These are phyloP conservation scores for Diospyros lotus DNA, from an alignment of 148 eudicot genomes.

Conservation along the genomic window DNA sequence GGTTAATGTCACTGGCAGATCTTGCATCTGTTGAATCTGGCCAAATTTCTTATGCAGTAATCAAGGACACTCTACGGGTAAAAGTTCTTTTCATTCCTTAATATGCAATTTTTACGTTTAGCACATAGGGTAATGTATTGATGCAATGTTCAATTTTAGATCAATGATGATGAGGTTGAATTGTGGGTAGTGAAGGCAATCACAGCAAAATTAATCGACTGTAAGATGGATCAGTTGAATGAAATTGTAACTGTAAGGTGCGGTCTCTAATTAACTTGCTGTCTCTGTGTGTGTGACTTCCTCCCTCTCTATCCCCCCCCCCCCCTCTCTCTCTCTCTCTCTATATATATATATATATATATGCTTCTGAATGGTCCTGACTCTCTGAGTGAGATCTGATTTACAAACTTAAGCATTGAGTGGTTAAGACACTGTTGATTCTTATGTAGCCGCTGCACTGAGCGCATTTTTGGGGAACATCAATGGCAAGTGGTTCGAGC, in stretches of 20 bases:
- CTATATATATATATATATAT: not conserved
- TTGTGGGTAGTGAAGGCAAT: slow-evolving; percentile 88
- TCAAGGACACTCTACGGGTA: slow-evolving; percentile 73
- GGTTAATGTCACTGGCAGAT: slow-evolving; percentile 75
- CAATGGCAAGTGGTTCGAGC: slow-evolving; percentile 76
- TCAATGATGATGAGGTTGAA: slow-evolving; percentile 82
- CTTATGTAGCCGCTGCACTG: slow-evolving; percentile 59
- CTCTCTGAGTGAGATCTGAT: not conserved
- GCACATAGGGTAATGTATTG: not conserved
- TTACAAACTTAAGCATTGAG: not conserved
- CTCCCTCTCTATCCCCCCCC: not conserved
- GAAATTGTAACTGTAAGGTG: slow-evolving; percentile 76
- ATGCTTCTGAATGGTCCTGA: not conserved
- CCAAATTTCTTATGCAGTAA: slow-evolving; percentile 66
- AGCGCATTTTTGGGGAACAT: slow-evolving; percentile 74
- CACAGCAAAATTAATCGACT: slow-evolving; percentile 66
- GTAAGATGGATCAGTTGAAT: slow-evolving; percentile 97
- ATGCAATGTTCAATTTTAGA: slow-evolving; percentile 33
- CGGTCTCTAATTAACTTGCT: not conserved
- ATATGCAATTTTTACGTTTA: not conserved
- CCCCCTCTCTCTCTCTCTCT: too few relatives aligned
- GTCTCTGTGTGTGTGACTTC: not conserved
- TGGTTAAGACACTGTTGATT: not conserved
- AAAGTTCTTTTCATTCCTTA: slow-evolving; percentile 13
- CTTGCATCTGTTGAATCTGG: slow-evolving; percentile 71